Conservation (phyloP, 129 eudicot genomes). For the Silybum marianum region DNA sequence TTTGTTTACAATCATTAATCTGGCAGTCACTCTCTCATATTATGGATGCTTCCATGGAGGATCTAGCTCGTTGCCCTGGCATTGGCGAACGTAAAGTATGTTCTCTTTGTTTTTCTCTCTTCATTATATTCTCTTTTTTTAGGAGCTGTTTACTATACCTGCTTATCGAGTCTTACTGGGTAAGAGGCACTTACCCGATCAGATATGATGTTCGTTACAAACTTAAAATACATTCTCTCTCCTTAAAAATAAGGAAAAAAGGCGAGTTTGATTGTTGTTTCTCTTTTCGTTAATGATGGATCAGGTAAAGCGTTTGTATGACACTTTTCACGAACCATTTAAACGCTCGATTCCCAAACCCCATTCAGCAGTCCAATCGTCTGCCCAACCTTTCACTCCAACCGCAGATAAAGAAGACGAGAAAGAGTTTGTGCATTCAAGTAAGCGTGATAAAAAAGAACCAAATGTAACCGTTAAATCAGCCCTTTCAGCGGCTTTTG, state of each 20-base stretch:
- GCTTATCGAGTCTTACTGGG: background rate
- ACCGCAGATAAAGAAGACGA: constrained; percentile 43
- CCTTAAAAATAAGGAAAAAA: background rate
- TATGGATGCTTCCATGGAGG: constrained; percentile 99
- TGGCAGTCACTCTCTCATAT: constrained; percentile 84
- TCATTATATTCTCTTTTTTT: constrained; percentile 14
- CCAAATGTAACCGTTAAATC: constrained; percentile 63
- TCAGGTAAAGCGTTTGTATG: constrained; percentile 90
- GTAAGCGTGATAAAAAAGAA: constrained; percentile 63
- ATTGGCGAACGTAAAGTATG: constrained; percentile 95
- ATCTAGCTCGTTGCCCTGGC: constrained; percentile 98
- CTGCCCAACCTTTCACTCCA: constrained; percentile 39
- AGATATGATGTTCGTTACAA: background rate
- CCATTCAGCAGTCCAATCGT: constrained; percentile 37
- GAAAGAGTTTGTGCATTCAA: constrained; percentile 36
- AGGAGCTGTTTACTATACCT: background rate
- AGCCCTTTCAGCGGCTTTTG: constrained; percentile 79
- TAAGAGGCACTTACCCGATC: background rate
- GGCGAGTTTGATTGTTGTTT: background rate
- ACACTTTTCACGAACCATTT: constrained; percentile 95
- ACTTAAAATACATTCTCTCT: background rate
- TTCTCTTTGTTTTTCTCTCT: constrained; percentile 18
- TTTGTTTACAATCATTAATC: background rate
- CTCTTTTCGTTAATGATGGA: background rate
- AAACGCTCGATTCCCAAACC: constrained; percentile 60